Evolutionary conservation across 2,329 filamentous ascomycete species (phyloP), one percentile per base, ranked within the genome.

Genomic region (Cadophora sp.): DNA sequence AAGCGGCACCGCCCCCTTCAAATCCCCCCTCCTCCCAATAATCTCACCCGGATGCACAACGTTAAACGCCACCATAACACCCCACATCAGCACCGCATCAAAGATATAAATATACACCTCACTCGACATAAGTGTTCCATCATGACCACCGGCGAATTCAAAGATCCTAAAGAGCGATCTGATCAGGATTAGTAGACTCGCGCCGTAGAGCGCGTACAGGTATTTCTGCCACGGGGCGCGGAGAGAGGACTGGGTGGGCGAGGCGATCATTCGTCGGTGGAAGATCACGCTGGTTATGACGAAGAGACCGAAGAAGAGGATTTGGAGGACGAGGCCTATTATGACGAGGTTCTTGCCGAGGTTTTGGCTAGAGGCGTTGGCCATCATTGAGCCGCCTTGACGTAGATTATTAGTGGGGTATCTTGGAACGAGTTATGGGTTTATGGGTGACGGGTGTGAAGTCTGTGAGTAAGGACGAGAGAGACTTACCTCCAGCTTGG

Each of bases 241-340:
- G 11, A 68, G 51, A 1, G 62, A 63, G n/a, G 64, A 39, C 0
- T 45, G n/a, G 0, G 71, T 72, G 76, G 78, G 77, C 4, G 63
- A 56, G 5, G 68, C 72, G 3, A 65, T 68, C n/a, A 84, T 76
- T 0, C 81, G 76, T 1, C 64, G 62, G 66, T 86, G 81, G 73
- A 85, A 85, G 0, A 81, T 67, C 1, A 77, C 68, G 0, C 80
- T 78, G 0, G 80, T 77, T 0, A 80, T 62, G 24, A 85, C 73
- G 70, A 86, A 86, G 62, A 84, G 77, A 16, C 77, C 76, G 67
- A 86, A 86, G 66, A 83, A 81, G 20, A 83, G 27, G 13, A 87
- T 78, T 68, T 87, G 84, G 9, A 85, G 70, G 20, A 82, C 73
- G 2, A 86, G 76, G 5, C 84, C 84, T 4, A 72, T 79, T 24